These are phyloP conservation scores for Lenwebbia sp. DNA, from an alignment of 345 rosid species.

Conservation along the genomic window DNA sequence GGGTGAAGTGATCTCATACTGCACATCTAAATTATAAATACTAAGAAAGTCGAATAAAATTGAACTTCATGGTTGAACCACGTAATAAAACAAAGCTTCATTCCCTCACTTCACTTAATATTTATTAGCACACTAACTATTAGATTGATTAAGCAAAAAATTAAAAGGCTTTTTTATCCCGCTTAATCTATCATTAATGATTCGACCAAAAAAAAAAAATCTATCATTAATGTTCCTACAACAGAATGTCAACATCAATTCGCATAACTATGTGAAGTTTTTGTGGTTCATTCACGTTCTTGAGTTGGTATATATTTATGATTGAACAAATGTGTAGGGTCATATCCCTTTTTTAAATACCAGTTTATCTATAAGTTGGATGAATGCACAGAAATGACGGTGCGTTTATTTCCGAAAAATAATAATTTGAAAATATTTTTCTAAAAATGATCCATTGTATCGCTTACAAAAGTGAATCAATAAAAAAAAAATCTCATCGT, in stretches of 20 bases:
- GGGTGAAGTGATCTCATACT: neutral
- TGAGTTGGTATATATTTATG: neutral
- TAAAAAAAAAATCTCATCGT: too few relatives aligned
- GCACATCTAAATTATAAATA: neutral
- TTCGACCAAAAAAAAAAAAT: too few relatives aligned
- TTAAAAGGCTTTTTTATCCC: neutral
- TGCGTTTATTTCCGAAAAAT: too few relatives aligned
- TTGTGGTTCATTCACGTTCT: neutral
- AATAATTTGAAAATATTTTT: too few relatives aligned
- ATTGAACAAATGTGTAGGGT: too few relatives aligned
- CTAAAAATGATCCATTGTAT: too few relatives aligned
- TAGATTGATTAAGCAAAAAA: neutral
- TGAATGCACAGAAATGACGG: neutral
- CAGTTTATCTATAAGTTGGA: neutral
- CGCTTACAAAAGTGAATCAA: too few relatives aligned
- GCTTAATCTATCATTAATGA: neutral
- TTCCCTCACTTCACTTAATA: neutral
- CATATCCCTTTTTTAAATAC: neutral
- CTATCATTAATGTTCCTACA: neutral
- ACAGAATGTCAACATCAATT: neutral
- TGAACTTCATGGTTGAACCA: too few relatives aligned
- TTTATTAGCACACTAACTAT: neutral
- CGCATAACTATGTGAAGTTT: neutral
- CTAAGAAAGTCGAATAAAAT: neutral
- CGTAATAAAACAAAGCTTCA: too few relatives aligned